phyloP scores from a whole-genome alignment of 805 yeast genomes.

The Candida tammaniensis region DNA sequence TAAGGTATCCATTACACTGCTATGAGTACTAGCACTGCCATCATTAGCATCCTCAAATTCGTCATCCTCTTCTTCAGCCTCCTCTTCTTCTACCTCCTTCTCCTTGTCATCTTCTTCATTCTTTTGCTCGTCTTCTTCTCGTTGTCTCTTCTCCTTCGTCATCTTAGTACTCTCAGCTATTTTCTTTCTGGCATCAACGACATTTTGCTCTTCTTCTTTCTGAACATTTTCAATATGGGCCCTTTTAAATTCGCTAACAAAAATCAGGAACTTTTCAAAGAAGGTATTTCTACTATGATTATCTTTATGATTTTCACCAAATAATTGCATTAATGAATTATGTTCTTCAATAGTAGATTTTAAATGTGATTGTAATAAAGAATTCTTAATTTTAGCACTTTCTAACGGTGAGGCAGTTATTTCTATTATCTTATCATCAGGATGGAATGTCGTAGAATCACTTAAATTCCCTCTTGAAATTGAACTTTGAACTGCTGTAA shows the following conservation, averaged over 20 bases:
- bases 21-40: constrained; percentile 9
- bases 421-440: constrained; percentile 67
- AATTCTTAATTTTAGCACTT: constrained; percentile 69
- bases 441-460: constrained; percentile 75
- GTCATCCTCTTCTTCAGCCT: constrained; percentile 14
- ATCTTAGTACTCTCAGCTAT: constrained; percentile 25
- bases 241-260: constrained; percentile 72
- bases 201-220: constrained; percentile 73
- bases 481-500: constrained; percentile 71
- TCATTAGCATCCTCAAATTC: not conserved
- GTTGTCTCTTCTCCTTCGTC: constrained; percentile 7
- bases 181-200: constrained; percentile 35
- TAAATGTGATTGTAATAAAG: constrained; percentile 61
- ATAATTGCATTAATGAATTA: constrained; percentile 69
- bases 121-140: constrained; percentile 11
- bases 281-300: constrained; percentile 63
- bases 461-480: constrained; percentile 82
- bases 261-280: constrained; percentile 75
- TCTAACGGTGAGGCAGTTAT: constrained; percentile 66
- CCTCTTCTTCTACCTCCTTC: constrained; percentile 7
- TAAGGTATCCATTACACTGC: constrained; percentile 30
- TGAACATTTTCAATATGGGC: constrained; percentile 77
- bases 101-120: constrained; percentile 9
- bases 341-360: constrained; percentile 63
- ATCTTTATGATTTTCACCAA: constrained; percentile 88